Base-by-base conservation (phyloP, 495 filamentous ascomycete species). In the Hypoxylon fragiforme region DNA sequence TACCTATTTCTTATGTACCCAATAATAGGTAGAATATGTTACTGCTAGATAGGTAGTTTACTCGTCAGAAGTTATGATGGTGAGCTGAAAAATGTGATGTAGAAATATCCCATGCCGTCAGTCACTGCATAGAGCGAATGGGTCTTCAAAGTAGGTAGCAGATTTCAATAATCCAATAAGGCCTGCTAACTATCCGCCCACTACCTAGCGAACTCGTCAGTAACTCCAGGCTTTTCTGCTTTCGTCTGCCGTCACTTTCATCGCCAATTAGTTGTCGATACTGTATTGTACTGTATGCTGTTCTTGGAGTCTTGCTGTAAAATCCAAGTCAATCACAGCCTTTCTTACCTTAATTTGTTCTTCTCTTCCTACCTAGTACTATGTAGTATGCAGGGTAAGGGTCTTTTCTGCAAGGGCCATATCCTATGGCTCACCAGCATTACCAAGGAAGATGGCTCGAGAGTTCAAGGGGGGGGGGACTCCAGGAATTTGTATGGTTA, bases 391-490 rank as follows among this genome's bases (percentile, higher is more conserved):
- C 57, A 55, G 41, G 22, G 31, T 51, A 50, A 39, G 57, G 57
- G 46, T 54, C 26, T 47, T 12, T 52, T 61, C 57, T 61, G 57
- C 57, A 61, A 61, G 57, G 57, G 57, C 57, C 50, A 24, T 60
- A 19, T 20, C 44, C 53, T 49, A 49, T 37, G 22, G 43, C 3
- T 37, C 15, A 3, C 39, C 50, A 36, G 24, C 45, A 42, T 41
- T 37, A 41, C 26, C n/a, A n/a, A n/a, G n/a, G 42, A 51, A 35
- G 40, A 43, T 52, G 47, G 37, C 48, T 53, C 43, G 48, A 42
- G 1, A 52, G 35, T 45, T 49, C 50, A 4, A 28, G 24, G n/a
- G n/a, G n/a, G n/a, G n/a, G n/a, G n/a, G 24, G 24, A 28, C 24
- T 28, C 9, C 24, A 4, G 38, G 50, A 50, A 44, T 50, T 51